A percentile compares a stretch with the other conserved stretches of the same genome.
These are phyloP conservation scores for Rhypophila decipiens DNA, from an alignment of 495 filamentous ascomycete genomes.

Conservation along the genomic window DNA sequence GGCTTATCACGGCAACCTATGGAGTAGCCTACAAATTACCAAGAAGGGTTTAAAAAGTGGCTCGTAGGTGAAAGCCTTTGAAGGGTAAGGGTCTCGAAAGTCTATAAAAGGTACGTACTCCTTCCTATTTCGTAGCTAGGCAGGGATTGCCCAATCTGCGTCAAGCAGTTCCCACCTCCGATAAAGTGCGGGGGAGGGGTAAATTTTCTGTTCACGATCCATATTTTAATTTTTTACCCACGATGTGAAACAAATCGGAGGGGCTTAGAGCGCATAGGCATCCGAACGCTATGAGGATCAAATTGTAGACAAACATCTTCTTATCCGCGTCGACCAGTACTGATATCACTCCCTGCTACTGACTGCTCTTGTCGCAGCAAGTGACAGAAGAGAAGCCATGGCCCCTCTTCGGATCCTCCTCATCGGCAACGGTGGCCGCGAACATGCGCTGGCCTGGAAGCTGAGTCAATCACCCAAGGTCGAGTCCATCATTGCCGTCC, in stretches of 20 bases:
- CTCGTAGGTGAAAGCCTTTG: too few species aligned
- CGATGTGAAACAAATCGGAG: neutral
- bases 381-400: constrained; percentile 9
- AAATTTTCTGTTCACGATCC: constrained; percentile 18
- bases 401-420: constrained; percentile 60
- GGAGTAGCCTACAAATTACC: too few species aligned
- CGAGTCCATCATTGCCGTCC: constrained; percentile 59
- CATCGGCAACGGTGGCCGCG: constrained; percentile 86
- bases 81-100: too few species aligned
- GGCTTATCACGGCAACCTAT: too few species aligned
- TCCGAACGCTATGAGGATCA: too few species aligned
- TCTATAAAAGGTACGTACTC: constrained; percentile 11
- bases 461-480: constrained; percentile 70
- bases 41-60: too few species aligned
- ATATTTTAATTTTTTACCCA: constrained; percentile 11
- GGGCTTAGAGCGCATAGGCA: too few species aligned
- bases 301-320: neutral
- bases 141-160: constrained; percentile 10
- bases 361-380: neutral
- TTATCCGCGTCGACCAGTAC: too few species aligned
- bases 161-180: neutral
- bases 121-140: constrained; percentile 3
- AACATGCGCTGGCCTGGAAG: constrained; percentile 95
- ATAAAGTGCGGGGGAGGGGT: constrained; percentile 34
- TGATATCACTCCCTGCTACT: too few species aligned